Conservation (phyloP, 306 rosid species). For the Nissolia schottii region DNA sequence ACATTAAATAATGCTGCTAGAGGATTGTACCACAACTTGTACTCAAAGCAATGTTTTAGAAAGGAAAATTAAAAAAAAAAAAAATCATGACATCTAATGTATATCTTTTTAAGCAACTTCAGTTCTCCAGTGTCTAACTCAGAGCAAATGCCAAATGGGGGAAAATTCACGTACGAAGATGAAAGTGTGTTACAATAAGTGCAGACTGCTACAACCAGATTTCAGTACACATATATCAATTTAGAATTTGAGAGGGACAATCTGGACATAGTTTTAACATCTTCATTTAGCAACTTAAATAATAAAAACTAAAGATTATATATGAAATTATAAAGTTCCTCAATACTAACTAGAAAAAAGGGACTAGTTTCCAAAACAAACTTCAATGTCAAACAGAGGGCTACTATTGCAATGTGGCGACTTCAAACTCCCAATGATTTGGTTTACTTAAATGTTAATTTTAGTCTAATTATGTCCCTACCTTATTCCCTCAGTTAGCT, state of each 20-base stretch:
- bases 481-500: not conserved
- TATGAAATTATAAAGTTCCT: not conserved
- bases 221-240: not conserved
- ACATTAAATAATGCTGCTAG: slow-evolving; percentile 26
- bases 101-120: slow-evolving; percentile 19
- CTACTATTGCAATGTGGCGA: not conserved
- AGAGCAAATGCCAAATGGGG: slow-evolving; percentile 20
- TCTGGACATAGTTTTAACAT: not conserved
- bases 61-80: not conserved
- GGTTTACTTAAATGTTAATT: not conserved
- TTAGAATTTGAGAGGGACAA: not conserved
- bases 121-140: slow-evolving; percentile 15
- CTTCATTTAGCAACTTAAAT: not conserved
- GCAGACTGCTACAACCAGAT: not conserved
- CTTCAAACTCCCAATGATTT: not conserved
- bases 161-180: not conserved
- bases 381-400: not conserved
- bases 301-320: not conserved
- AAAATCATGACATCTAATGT: slow-evolving; percentile 1
- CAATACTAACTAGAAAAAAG: not conserved
- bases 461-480: not conserved
- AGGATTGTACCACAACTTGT: slow-evolving; percentile 12
- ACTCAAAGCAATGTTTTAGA: slow-evolving; percentile 19
- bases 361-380: not conserved
- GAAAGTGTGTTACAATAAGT: not conserved